A percentile compares a stretch with the other conserved stretches of the same genome.
Evolutionary conservation across 192 early-diverging fungal species (phyloP).

Genomic region (Coemansia brasiliensis): DNA sequence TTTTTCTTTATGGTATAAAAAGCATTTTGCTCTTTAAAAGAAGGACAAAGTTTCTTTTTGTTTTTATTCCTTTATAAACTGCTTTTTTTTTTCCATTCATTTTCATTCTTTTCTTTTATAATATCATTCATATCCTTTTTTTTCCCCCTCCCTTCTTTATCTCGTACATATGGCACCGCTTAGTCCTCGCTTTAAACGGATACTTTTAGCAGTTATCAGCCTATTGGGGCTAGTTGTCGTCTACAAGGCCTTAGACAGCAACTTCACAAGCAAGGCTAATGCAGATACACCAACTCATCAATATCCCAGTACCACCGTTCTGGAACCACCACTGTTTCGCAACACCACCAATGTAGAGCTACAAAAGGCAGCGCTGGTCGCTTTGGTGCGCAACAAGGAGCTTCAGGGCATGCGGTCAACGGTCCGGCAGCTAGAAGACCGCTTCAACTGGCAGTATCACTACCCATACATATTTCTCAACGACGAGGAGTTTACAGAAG

Average conservation of each 20-base stretch:
- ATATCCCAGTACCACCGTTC: not conserved
- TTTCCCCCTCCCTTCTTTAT: constrained; percentile 8
- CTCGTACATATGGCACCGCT: constrained; percentile 3
- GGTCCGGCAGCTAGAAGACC: constrained; percentile 70
- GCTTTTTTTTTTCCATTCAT: not conserved
- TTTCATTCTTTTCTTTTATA: not conserved
- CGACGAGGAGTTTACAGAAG: constrained; percentile 63
- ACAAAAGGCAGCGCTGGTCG: constrained; percentile 56
- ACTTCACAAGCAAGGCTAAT: not conserved
- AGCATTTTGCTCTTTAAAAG: constrained; percentile 3
- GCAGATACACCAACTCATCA: too few relatives aligned
- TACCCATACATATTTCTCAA: constrained; percentile 77
- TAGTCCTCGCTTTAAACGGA: constrained; percentile 18
- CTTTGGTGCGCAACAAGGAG: constrained; percentile 74
- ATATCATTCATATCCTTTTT: not conserved
- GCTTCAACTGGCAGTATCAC: constrained; percentile 63
- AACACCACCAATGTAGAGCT: constrained; percentile 3
- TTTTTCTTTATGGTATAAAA: constrained; percentile 1
- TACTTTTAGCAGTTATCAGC: constrained; percentile 10
- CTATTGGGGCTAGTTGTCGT: constrained; percentile 15
- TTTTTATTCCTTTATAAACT: not conserved
- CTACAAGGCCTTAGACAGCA: constrained; percentile 5
- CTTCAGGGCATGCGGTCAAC: constrained; percentile 59
- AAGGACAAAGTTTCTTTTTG: not conserved
- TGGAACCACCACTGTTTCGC: not conserved